Conservation (phyloP, 305 asterid genomes). For the Solanum aculeatissimum region DNA sequence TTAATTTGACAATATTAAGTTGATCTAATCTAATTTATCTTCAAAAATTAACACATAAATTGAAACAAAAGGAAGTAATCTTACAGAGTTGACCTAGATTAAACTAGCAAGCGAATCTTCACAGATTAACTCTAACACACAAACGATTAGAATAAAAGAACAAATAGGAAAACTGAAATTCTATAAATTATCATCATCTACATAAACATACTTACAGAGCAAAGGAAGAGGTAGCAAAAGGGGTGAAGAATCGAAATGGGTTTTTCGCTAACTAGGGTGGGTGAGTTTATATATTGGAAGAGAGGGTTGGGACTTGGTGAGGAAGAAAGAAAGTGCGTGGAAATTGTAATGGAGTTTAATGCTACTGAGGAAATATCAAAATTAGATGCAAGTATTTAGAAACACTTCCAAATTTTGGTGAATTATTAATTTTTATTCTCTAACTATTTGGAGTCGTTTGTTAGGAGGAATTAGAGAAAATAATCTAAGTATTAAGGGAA, state of each 20-base stretch:
- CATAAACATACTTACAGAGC: not conserved
- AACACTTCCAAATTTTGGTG: too few relatives aligned
- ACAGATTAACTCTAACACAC: not conserved
- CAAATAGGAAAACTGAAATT: not conserved
- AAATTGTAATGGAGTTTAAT: not conserved
- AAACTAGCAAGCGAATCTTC: not conserved
- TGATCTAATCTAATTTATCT: not conserved
- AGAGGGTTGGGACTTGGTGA: not conserved
- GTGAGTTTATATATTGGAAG: not conserved
- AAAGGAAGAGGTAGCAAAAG: not conserved
- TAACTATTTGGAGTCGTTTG: too few relatives aligned
- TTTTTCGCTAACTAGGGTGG: not conserved
- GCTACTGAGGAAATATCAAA: too few relatives aligned
- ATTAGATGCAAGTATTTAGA: too few relatives aligned
- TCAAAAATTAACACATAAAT: not conserved
- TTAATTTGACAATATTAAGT: not conserved
- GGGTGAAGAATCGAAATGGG: not conserved
- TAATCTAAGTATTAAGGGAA: too few relatives aligned
- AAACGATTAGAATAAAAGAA: not conserved
- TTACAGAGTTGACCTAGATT: not conserved
- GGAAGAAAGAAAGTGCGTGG: not conserved
- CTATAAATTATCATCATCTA: not conserved
- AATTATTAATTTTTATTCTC: too few relatives aligned
- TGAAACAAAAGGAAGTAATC: not conserved
- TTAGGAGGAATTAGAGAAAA: too few relatives aligned